Evolutionary conservation across 2,329 filamentous ascomycete species (phyloP).

Genomic region (Juglanconis oblonga): DNA sequence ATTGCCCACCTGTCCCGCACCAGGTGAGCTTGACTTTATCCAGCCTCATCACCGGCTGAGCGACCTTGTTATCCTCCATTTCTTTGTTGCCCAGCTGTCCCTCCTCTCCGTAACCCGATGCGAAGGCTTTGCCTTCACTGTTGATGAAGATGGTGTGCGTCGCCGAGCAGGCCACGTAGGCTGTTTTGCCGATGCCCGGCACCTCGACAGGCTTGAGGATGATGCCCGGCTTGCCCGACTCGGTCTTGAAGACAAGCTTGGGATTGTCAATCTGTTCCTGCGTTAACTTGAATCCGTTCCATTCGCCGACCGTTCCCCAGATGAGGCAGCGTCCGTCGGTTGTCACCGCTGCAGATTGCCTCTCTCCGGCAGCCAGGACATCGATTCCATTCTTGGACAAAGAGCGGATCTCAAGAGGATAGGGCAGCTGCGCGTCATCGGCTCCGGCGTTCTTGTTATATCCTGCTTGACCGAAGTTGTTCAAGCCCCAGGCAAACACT

Average conservation of each 20-base stretch:
- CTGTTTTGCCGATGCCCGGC: constrained; percentile 46
- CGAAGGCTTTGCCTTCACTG: constrained; percentile 55
- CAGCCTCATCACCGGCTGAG: constrained; percentile 48
- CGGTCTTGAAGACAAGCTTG: constrained; percentile 49
- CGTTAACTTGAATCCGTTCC: constrained; percentile 43
- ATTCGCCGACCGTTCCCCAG: constrained; percentile 37
- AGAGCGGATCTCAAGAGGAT: constrained; percentile 50
- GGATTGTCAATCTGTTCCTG: constrained; percentile 46
- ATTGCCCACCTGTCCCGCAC: constrained; percentile 64
- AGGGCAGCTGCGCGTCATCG: constrained; percentile 55
- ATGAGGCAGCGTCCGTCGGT: constrained; percentile 32
- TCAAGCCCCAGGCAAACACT: constrained; percentile 64
- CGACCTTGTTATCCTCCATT: constrained; percentile 59
- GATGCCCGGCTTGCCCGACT: constrained; percentile 56
- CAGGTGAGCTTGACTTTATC: constrained; percentile 51
- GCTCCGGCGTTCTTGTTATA: constrained; percentile 49
- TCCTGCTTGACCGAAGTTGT: constrained; percentile 64
- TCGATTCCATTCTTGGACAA: constrained; percentile 50
- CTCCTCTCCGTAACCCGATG: constrained; percentile 66
- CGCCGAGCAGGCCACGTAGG: constrained; percentile 50
- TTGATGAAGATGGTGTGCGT: constrained; percentile 65
- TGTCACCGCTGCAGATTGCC: constrained; percentile 53
- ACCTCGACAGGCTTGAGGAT: constrained; percentile 56
- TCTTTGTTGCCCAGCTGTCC: constrained; percentile 66
- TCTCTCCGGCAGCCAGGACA: constrained; percentile 55